A percentile compares a stretch with the other conserved stretches of the same genome.
phyloP scores from a whole-genome alignment of 1,284 basidiomycete genomes.

The Coniferiporia sulphurascens region DNA sequence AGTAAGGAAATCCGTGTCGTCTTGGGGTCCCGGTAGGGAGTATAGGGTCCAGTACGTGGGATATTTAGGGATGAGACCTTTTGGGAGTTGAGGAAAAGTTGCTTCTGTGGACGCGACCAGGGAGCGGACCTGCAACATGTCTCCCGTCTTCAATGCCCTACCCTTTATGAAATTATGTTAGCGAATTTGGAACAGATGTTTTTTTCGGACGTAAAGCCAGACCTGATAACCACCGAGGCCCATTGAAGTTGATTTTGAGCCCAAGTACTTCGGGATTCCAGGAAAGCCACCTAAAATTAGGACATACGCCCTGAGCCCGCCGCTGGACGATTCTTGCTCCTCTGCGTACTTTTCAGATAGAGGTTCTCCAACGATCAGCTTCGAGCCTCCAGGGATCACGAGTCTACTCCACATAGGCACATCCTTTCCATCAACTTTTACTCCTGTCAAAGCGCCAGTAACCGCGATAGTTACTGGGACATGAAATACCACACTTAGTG shows the following conservation, averaged over 20 bases:
- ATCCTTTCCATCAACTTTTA: slow-evolving; percentile 39
- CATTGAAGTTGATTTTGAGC: slow-evolving; percentile 59
- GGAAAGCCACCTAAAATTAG: slow-evolving; percentile 60
- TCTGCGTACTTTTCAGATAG: slow-evolving; percentile 21
- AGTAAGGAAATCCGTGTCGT: slow-evolving; percentile 53
- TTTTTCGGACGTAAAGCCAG: slow-evolving; percentile 7
- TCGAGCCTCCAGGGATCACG: slow-evolving; percentile 40
- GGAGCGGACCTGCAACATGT: slow-evolving; percentile 41
- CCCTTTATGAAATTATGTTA: slow-evolving; percentile 33
- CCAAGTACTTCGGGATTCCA: slow-evolving; percentile 50
- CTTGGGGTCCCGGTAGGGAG: slow-evolving; percentile 61
- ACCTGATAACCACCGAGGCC: slow-evolving; percentile 59
- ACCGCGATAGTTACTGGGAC: slow-evolving; percentile 48
- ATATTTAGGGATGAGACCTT: slow-evolving; percentile 39
- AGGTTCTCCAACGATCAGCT: slow-evolving; percentile 36
- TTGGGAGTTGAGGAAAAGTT: slow-evolving; percentile 20
- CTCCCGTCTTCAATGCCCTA: slow-evolving; percentile 40
- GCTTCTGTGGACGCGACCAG: slow-evolving; percentile 30
- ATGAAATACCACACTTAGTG: slow-evolving; percentile 43
- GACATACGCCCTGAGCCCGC: slow-evolving; percentile 54
- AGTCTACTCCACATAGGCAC: slow-evolving; percentile 47
- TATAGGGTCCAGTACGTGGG: slow-evolving; percentile 46
- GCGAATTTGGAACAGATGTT: neutral
- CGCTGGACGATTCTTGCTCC: slow-evolving; percentile 3
- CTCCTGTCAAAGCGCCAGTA: slow-evolving; percentile 45